These are phyloP conservation scores for Ophiocordyceps sinensis DNA, from an alignment of 2,329 filamentous ascomycete genomes.

Conservation along the genomic window DNA sequence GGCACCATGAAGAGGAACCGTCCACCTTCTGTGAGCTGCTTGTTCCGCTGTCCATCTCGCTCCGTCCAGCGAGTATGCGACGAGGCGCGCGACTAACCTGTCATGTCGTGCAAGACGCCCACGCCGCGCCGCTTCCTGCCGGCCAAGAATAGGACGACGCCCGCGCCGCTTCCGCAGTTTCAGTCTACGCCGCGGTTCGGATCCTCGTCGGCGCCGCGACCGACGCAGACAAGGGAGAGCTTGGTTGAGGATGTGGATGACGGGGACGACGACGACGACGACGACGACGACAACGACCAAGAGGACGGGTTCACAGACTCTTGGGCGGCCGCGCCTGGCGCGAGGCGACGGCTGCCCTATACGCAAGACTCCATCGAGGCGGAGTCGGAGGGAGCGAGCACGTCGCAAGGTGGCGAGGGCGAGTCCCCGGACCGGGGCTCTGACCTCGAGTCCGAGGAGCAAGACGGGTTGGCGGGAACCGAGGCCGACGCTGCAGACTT, in stretches of 20 bases:
- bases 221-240: conserved; percentile 12
- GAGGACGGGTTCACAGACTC: neutral
- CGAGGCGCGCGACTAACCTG: too few species aligned
- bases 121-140: conserved; percentile 24
- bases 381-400: conserved; percentile 1
- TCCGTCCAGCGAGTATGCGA: too few species aligned
- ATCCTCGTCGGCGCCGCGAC: conserved; percentile 15
- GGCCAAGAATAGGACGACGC: conserved; percentile 16
- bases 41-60: too few species aligned
- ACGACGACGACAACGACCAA: neutral
- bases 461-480: neutral
- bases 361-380: conserved; percentile 7
- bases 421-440: too few species aligned
- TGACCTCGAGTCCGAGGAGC: neutral
- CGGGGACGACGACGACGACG: neutral
- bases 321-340: neutral
- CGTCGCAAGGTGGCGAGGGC: neutral
- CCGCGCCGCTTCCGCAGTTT: conserved; percentile 16
- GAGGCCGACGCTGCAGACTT: neutral
- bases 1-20: conserved; percentile 10
- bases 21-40: conserved; percentile 4
- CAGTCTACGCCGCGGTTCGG: conserved; percentile 24
- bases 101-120: conserved; percentile 16
- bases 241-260: conserved; percentile 20
- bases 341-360: neutral